Percentiles rank a stretch among this genome's conserved stretches.
Evolutionary conservation across 1,284 basidiomycete species (phyloP).

Genomic region (Cryptococcus wingfieldii): DNA sequence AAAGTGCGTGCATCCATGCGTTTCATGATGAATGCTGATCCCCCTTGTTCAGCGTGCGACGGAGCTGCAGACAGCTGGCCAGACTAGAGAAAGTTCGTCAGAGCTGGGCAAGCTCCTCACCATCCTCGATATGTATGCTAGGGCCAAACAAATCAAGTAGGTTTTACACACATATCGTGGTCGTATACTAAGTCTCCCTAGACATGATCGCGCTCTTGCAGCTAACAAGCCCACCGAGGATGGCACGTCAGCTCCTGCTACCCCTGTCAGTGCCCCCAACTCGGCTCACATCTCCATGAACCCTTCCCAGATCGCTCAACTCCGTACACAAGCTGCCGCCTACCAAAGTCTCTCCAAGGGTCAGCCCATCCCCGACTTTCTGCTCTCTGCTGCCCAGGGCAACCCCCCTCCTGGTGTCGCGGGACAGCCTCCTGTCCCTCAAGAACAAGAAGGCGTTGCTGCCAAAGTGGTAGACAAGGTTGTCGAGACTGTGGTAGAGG

Average conservation of each 20-base stretch:
- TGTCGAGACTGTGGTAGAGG: conserved; percentile 61
- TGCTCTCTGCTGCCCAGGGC: conserved; percentile 68
- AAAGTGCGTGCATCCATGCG: conserved; percentile 23
- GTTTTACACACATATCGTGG: not conserved
- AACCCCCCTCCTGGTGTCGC: conserved; percentile 53
- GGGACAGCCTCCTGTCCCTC: conserved; percentile 35
- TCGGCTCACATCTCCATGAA: conserved; percentile 58
- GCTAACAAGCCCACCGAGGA: not conserved
- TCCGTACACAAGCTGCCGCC: conserved; percentile 83
- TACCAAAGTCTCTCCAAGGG: conserved; percentile 80
- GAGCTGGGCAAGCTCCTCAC: conserved; percentile 34
- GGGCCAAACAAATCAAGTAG: conserved; percentile 30
- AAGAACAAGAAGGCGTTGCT: conserved; percentile 8
- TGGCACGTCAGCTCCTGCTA: not conserved
- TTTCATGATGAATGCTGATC: not conserved
- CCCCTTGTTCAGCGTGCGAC: conserved; percentile 23
- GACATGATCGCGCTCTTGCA: too few relatives aligned
- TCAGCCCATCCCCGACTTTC: conserved; percentile 69
- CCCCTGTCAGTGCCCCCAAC: conserved; percentile 1
- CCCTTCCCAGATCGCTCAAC: conserved; percentile 72
- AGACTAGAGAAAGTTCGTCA: conserved; percentile 36
- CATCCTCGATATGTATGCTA: conserved; percentile 36
- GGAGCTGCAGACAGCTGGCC: conserved; percentile 38
- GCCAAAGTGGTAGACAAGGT: conserved; percentile 66
- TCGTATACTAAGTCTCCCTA: too few relatives aligned